Evolutionary conservation across 2,329 filamentous ascomycete species (phyloP), one percentile per base, ranked within the genome.

Genomic region (Paraconiothyrium sp.): DNA sequence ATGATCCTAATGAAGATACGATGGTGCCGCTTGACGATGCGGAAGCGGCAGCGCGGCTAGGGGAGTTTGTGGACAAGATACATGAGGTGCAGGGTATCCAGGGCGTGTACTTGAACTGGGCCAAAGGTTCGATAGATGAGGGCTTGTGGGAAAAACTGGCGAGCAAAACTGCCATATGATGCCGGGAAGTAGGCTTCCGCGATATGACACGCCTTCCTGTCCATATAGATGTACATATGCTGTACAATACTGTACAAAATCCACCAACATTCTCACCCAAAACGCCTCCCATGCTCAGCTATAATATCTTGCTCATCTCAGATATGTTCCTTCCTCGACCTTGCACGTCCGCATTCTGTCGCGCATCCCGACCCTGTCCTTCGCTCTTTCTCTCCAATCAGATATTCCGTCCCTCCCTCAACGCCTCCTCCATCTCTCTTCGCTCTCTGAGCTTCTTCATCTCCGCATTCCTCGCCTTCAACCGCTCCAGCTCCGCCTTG

Each of bases 1-100:
- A 92, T 90, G 87, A 90, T 61, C 87, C 93, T 0, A 95, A 94
- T 62, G 88, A 90, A 71, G 93, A 97, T 64, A 94, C 91, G 0
- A 87, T 87, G 75, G 87, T 92, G 20, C 81, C 83, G 8, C 70
- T 94, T 43, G 85, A 90, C 60, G 84, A 86, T 16, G 80, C 84
- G 14, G 82, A 85, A 13, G 83, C 86, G 1, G 84, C 85, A 0
- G 80, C 85, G 54, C 80, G 83, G 20, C 81, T 97, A 32, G 82
- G 83, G 47, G 82, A 85, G 4, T 85, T 96, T 55, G 62, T 89
- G 22, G 82, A 86, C 13, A 79, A 81, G 7, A 69, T 93, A 37
- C 85, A 88, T 60, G 91, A 94, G 54, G 85, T 91, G 58, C 89
- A 93, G 54, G 91, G 91, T 65, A 88, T 97, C 46, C 92, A 92